phyloP scores from a whole-genome alignment of 108 stramenopile species.

The Cafeteria roenbergensis region DNA sequence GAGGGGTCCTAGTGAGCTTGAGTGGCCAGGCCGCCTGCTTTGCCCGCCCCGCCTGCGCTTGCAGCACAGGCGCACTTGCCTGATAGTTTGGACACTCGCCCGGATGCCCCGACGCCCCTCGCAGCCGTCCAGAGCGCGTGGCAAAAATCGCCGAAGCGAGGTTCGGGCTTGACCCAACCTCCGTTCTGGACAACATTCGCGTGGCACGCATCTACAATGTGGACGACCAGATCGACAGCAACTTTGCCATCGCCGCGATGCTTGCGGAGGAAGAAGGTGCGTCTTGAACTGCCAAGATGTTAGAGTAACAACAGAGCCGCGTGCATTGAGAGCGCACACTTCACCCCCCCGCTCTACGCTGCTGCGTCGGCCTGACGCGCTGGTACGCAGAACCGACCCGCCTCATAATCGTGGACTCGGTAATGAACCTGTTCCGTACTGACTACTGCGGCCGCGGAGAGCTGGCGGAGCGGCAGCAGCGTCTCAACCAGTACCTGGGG shows the following conservation, averaged over 20 bases:
- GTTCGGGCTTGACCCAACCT: constrained; percentile 36
- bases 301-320: too few species aligned
- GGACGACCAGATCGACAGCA: constrained; percentile 23
- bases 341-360: not conserved
- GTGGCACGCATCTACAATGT: constrained; percentile 18
- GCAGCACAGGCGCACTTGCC: not conserved
- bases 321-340: too few species aligned
- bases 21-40: not conserved
- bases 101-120: constrained; percentile 20
- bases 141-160: constrained; percentile 43
- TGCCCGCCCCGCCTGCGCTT: not conserved
- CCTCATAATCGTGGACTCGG: constrained; percentile 41
- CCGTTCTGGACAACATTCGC: constrained; percentile 41
- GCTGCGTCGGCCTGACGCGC: constrained; percentile 8
- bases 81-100: not conserved
- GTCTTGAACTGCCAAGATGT: not conserved
- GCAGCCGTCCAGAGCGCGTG: constrained; percentile 43
- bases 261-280: constrained; percentile 13
- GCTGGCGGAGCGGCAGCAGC: constrained; percentile 47
- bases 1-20: constrained; percentile 69
- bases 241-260: not conserved
- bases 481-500: constrained; percentile 46
- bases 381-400: constrained; percentile 30
- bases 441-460: constrained; percentile 41
- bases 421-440: constrained; percentile 37